Conservation (phyloP, 2,329 filamentous ascomycete species). For the Penicillium sp. region DNA sequence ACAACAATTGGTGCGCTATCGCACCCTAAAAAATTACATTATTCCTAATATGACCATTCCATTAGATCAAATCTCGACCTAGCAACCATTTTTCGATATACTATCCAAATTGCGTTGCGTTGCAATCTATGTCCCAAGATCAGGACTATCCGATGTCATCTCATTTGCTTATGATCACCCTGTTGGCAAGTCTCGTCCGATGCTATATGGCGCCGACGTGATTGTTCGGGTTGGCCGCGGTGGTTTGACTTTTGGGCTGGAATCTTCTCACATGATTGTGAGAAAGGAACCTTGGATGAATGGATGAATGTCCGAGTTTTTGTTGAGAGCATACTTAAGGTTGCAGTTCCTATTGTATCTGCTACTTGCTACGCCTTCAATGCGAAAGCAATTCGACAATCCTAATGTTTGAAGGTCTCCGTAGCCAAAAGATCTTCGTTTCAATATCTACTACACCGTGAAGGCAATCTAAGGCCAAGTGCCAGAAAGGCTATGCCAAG, state of each 20-base stretch:
- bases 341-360: neutral
- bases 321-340: neutral
- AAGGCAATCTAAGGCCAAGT: neutral
- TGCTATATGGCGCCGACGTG: neutral
- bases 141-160: accelerated
- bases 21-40: neutral
- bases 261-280: neutral
- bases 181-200: neutral
- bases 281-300: neutral
- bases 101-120: neutral
- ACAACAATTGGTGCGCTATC: neutral
- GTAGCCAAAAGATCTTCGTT: neutral
- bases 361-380: neutral
- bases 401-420: neutral
- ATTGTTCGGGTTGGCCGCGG: neutral
- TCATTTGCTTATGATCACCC: neutral
- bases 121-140: neutral
- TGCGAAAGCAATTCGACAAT: neutral
- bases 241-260: neutral
- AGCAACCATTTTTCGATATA: neutral
- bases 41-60: neutral
- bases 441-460: neutral
- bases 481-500: neutral
- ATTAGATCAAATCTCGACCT: neutral
- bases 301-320: too few relatives aligned